Percentiles rank a stretch among this genome's conserved stretches.
Conservation (phyloP, 2,329 filamentous ascomycete genomes). For the Arthrocladium fulminans region DNA sequence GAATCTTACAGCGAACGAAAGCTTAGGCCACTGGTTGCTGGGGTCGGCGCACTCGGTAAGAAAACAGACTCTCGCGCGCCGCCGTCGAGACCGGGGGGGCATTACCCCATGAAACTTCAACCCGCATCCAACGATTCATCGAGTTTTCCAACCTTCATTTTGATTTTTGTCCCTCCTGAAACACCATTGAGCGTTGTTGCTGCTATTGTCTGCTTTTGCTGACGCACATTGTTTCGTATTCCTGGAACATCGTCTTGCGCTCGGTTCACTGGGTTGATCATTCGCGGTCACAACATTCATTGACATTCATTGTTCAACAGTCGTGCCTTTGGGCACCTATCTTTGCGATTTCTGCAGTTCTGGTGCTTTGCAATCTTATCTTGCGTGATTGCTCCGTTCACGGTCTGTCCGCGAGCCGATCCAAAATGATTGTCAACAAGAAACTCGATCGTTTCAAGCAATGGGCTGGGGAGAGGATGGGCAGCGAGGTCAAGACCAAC, state of each 20-base stretch:
- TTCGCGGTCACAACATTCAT: not conserved
- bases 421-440: slow-evolving; percentile 60
- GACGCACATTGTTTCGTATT: not conserved
- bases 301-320: not conserved
- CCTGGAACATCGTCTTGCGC: not conserved
- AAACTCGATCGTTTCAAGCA: slow-evolving; percentile 94
- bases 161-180: not conserved
- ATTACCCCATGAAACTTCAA: not conserved
- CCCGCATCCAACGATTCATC: slow-evolving; percentile 2
- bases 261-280: not conserved
- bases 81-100: not conserved
- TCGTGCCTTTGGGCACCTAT: not conserved
- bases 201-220: not conserved
- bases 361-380: too few relatives aligned
- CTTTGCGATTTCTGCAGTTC: not conserved
- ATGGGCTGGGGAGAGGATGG: slow-evolving; percentile 97
- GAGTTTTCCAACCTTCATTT: not conserved
- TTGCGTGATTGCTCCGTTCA: too few relatives aligned
- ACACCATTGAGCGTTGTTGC: not conserved
- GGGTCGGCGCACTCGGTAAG: too few relatives aligned
- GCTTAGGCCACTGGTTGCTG: not conserved
- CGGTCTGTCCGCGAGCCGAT: not conserved
- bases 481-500: slow-evolving; percentile 75
- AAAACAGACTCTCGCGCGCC: not conserved
- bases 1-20: not conserved